Conservation (phyloP, 2,329 filamentous ascomycete species). For the Hypomyces rosellus region DNA sequence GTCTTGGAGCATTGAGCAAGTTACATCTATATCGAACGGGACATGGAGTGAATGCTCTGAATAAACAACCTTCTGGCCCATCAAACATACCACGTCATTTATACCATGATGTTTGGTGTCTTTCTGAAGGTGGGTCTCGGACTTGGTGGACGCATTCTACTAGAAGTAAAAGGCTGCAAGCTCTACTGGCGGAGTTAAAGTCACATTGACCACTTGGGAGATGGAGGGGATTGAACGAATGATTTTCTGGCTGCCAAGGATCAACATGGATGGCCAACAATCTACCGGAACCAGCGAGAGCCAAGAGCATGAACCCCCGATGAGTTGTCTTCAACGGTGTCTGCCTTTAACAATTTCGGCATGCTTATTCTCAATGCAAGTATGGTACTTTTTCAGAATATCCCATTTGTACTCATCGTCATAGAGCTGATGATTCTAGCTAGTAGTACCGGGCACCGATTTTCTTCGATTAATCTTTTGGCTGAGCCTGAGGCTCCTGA, state of each 20-base stretch:
- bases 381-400: constrained; percentile 53
- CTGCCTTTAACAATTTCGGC: constrained; percentile 66
- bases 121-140: too few species aligned
- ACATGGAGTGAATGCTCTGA: constrained; percentile 28
- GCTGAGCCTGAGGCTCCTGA: constrained; percentile 25
- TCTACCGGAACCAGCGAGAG: constrained; percentile 39
- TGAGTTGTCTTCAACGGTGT: constrained; percentile 64
- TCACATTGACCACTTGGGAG: too few species aligned
- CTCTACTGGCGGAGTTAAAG: too few species aligned
- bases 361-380: constrained; percentile 63
- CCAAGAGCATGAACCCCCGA: constrained; percentile 58
- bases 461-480: constrained; percentile 57
- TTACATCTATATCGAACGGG: constrained; percentile 16
- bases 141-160: too few species aligned
- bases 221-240: too few species aligned
- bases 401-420: constrained; percentile 44
- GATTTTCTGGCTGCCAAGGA: too few species aligned
- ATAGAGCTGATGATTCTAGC: constrained; percentile 56
- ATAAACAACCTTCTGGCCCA: constrained; percentile 20
- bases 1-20: constrained; percentile 43
- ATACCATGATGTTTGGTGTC: too few species aligned
- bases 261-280: constrained; percentile 52
- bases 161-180: too few species aligned
- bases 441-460: constrained; percentile 59
- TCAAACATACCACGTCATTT: not conserved